Evolutionary conservation across 371 early-diverging fungal species (phyloP).

Genomic region (Mortierella sp.): DNA sequence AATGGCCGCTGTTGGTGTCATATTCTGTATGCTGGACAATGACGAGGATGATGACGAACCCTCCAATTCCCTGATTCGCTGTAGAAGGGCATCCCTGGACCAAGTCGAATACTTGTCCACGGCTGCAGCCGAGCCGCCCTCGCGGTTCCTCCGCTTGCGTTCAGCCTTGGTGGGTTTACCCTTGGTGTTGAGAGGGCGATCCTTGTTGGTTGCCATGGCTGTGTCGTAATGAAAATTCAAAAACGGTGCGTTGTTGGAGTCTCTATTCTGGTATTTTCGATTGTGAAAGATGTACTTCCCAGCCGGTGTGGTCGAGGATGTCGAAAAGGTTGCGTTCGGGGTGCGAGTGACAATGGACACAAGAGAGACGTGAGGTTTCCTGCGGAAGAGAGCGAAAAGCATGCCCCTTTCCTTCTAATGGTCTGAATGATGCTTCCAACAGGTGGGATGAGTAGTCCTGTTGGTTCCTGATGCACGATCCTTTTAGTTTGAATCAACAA

Average conservation of each 20-base stretch:
- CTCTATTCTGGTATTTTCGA: background rate
- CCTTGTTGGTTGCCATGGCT: constrained; percentile 47
- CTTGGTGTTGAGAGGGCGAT: constrained; percentile 15
- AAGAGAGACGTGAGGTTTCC: constrained; percentile 18
- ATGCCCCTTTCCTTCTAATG: constrained; percentile 16
- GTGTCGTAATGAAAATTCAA: constrained; percentile 9
- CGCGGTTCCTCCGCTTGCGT: constrained; percentile 28
- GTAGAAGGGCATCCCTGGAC: constrained; percentile 39
- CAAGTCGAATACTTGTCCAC: constrained; percentile 45
- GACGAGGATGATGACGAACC: background rate
- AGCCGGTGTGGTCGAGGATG: constrained; percentile 1
- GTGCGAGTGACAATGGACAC: constrained; percentile 9
- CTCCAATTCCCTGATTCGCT: constrained; percentile 44
- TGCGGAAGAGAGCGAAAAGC: constrained; percentile 26
- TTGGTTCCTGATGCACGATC: no score
- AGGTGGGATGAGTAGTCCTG: no score
- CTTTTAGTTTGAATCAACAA: no score
- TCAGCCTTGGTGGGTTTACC: constrained; percentile 39
- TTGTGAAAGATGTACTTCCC: constrained; percentile 26
- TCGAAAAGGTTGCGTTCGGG: background rate
- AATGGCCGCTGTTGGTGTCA: constrained; percentile 4
- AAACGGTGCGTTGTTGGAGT: constrained; percentile 37
- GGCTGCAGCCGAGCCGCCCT: constrained; percentile 15
- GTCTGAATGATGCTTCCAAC: no score
- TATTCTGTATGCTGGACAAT: background rate